Percentiles rank a stretch among this genome's conserved stretches.
Conservation (phyloP, 2,329 filamentous ascomycete genomes). For the Aspergillus pseudoviridinutans region DNA sequence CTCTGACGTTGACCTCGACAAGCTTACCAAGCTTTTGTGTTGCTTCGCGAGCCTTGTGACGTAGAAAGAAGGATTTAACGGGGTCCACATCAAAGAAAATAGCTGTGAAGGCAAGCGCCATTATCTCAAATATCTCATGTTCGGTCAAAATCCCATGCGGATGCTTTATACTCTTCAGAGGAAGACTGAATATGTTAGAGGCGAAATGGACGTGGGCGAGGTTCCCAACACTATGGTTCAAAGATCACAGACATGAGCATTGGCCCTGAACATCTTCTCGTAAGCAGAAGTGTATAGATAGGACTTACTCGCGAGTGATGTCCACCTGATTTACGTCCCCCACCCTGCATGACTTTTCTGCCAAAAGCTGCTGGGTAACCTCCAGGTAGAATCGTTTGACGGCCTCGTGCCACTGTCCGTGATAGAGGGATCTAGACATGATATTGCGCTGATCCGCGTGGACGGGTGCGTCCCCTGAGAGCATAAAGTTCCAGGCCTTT, state of each 20-base stretch:
- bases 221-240: conserved; percentile 46
- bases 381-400: conserved; percentile 65
- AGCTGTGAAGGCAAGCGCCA: conserved; percentile 62
- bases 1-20: conserved; percentile 63
- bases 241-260: conserved; percentile 1
- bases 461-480: conserved; percentile 49
- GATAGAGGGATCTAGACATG: conserved; percentile 57
- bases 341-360: conserved; percentile 62
- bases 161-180: conserved; percentile 51
- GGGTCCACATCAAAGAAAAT: conserved; percentile 66
- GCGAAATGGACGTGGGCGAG: conserved; percentile 53
- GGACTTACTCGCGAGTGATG: conserved; percentile 55
- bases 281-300: background rate
- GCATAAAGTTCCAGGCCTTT: conserved; percentile 53
- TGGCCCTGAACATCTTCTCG: too few species aligned
- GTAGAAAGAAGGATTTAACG: conserved; percentile 62
- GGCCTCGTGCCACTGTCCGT: conserved; percentile 57
- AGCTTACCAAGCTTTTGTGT: conserved; percentile 57
- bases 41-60: conserved; percentile 55
- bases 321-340: conserved; percentile 64
- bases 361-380: conserved; percentile 59
- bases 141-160: conserved; percentile 53
- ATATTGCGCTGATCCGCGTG: conserved; percentile 51
- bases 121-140: conserved; percentile 55
- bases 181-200: conserved; percentile 52